Percentiles rank a stretch among this genome's conserved stretches.
Conservation (phyloP, 2,329 filamentous ascomycete genomes). For the Dactylonectria macrodidyma region DNA sequence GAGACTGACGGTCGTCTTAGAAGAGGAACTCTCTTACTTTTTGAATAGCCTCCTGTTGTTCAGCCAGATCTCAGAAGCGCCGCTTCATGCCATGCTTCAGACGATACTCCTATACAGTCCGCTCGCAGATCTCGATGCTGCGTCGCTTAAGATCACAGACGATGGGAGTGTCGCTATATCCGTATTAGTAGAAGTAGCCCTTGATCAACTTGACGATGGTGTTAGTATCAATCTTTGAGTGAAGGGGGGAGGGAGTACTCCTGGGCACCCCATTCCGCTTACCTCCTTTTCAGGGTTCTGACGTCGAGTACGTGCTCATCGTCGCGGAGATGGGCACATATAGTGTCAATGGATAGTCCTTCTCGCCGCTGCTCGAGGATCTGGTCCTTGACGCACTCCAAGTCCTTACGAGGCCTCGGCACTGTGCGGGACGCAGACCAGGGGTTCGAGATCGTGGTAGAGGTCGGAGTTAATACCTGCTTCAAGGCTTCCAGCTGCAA, state of each 20-base stretch:
- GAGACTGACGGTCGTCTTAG: not conserved
- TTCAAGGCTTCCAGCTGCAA: slow-evolving; percentile 42
- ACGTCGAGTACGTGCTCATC: not conserved
- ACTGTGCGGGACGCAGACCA: not conserved
- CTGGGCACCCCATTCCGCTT: not conserved
- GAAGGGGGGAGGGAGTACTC: not conserved
- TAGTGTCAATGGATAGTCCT: not conserved
- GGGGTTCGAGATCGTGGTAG: not conserved
- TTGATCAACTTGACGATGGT: slow-evolving; percentile 1
- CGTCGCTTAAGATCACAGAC: slow-evolving; percentile 1
- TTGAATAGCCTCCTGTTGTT: not conserved
- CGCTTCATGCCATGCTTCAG: not conserved
- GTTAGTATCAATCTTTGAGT: not conserved
- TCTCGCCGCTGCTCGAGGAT: not conserved
- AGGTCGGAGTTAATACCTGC: not conserved
- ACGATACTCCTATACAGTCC: slow-evolving; percentile 2
- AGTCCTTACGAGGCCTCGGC: not conserved
- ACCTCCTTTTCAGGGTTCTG: not conserved
- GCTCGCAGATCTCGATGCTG: slow-evolving; percentile 2
- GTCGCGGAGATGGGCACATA: not conserved
- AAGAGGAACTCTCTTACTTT: not conserved
- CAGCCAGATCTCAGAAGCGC: not conserved
- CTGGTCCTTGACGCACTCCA: not conserved
- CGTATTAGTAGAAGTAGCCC: slow-evolving; percentile 6
- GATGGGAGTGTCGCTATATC: slow-evolving; percentile 12